These are phyloP conservation scores for Akebia trifoliata DNA, from an alignment of 164 flowering plant genomes.

Conservation along the genomic window DNA sequence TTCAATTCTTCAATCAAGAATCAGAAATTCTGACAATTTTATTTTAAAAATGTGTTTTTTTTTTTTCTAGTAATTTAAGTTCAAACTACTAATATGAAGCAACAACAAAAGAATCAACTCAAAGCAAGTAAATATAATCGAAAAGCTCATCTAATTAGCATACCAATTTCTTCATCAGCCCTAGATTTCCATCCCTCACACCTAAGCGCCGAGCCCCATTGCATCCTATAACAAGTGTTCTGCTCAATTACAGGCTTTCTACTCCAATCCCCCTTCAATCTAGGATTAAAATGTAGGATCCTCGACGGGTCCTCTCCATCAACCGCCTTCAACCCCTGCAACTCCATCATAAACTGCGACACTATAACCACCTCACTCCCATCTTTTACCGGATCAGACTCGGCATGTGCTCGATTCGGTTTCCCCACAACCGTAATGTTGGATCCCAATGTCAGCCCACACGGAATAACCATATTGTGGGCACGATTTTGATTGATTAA, in stretches of 20 bases:
- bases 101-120: not conserved
- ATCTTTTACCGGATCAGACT: constrained; percentile 35
- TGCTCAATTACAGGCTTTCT: constrained; percentile 56
- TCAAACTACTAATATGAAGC: not conserved
- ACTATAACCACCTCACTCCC: constrained; percentile 39
- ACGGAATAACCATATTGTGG: constrained; percentile 35
- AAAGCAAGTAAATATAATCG: constrained; percentile 13
- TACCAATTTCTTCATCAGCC: constrained; percentile 62
- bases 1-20: no score
- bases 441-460: constrained; percentile 38
- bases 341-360: constrained; percentile 40
- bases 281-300: constrained; percentile 63
- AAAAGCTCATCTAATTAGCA: constrained; percentile 7
- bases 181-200: constrained; percentile 58
- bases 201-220: constrained; percentile 51
- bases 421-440: constrained; percentile 54
- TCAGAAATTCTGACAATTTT: no score
- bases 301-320: constrained; percentile 70
- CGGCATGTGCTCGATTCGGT: constrained; percentile 42
- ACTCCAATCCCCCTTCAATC: constrained; percentile 74
- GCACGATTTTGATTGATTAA: constrained; percentile 31
- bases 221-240: constrained; percentile 64
- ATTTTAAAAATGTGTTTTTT: no score
- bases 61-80: not conserved
- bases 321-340: constrained; percentile 47